Evolutionary conservation across 441 rosid genomes (phyloP), one percentile per base, ranked within the genome.

Genomic region (Populus tomentosa): DNA sequence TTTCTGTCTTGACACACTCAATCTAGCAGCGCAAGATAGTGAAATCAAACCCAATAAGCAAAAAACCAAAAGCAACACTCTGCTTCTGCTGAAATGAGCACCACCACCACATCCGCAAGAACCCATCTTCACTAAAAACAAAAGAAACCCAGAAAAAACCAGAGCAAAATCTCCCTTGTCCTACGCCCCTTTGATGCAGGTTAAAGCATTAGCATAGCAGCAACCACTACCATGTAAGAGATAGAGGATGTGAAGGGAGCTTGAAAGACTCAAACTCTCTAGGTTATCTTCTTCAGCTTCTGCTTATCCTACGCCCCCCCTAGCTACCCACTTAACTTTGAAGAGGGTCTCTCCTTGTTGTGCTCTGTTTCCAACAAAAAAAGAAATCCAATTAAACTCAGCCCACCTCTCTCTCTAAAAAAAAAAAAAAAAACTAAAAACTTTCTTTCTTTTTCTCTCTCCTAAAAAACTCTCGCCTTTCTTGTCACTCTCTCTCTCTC

Each of bases 1-100:
- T 68, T 85, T 91, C 87, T 88, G 96, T 85, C 83, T 91, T 35
- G 91, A 86, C n/a, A 80, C 88, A 28, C 90, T 81, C 24, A 90
- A 75, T 79, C 97, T 87, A 9, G 94, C 87, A 24, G 89, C 92
- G 75, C 77, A 82, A 20, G 88, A 83, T 16, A 86, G 77, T 10
- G 90, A 87, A 74, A 84, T 61, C 80, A 89, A 50, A 38, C 85
- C 84, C 83, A 83, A 86, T 3, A 88, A 67, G 38, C 84, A 81
- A 62, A 84, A 82, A 74, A 85, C 42, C 76, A 82, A 40, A 79
- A 78, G 67, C 64, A 42, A 77, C 64, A 71, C 82, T 78, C 69
- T 83, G 61, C 73, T 69, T 32, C 72, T 79, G 64, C 86, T 74
- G 81, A 32, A 73, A 82, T 66, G 74, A 66, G 62, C 83, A 72